These are phyloP conservation scores for Hymenoscyphus salicellus DNA, from an alignment of 2,329 filamentous ascomycete genomes.

Conservation along the genomic window DNA sequence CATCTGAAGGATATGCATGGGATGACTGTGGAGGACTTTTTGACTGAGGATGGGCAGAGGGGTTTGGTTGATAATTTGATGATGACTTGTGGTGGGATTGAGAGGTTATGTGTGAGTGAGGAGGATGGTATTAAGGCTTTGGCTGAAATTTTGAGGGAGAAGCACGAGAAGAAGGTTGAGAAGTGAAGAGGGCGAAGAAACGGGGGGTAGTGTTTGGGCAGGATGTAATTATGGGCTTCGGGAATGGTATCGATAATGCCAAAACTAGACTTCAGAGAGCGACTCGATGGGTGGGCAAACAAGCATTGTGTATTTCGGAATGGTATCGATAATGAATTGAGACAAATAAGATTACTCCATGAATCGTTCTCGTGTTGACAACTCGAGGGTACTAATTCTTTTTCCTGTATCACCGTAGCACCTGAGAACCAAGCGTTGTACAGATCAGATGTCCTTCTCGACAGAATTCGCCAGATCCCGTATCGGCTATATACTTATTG, in stretches of 20 bases:
- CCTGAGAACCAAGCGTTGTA: not conserved
- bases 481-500: not conserved
- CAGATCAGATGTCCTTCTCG: not conserved
- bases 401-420: not conserved
- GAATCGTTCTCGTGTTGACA: not conserved
- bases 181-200: not conserved
- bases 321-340: not conserved
- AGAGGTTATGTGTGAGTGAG: constrained; percentile 22
- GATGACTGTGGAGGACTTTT: constrained; percentile 43
- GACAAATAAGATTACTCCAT: not conserved
- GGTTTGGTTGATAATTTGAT: constrained; percentile 35
- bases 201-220: too few relatives aligned
- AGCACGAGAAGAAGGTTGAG: not conserved
- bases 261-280: not conserved
- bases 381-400: not conserved
- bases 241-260: not conserved
- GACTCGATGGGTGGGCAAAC: not conserved
- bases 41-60: constrained; percentile 44
- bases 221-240: not conserved
- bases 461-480: not conserved
- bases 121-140: constrained; percentile 24
- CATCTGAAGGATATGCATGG: constrained; percentile 24
- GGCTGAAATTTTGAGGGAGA: constrained; percentile 16
- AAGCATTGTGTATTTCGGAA: not conserved
- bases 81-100: constrained; percentile 26